Evolutionary conservation across 2,329 filamentous ascomycete species (phyloP).

Genomic region (Mycosphaerella arachidis): DNA sequence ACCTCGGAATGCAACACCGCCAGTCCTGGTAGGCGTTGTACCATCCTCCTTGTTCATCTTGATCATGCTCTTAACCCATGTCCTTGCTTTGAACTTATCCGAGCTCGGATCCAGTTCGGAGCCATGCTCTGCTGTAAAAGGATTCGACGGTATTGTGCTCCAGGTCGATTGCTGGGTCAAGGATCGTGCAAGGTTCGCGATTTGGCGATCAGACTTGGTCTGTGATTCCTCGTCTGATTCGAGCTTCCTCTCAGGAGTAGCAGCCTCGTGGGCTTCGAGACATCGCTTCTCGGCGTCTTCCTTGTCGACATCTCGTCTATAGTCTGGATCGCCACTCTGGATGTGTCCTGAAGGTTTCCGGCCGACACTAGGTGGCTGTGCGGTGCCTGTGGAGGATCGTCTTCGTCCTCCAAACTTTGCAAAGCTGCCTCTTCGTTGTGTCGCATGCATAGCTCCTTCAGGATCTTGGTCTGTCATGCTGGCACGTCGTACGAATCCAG

Average conservation of each 20-base stretch:
- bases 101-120: conserved; percentile 45
- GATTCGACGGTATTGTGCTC: conserved; percentile 36
- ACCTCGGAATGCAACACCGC: conserved; percentile 44
- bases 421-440: conserved; percentile 12
- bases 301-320: conserved; percentile 10
- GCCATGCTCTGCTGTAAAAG: conserved; percentile 38
- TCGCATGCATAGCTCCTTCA: conserved; percentile 14
- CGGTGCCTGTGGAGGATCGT: conserved; percentile 9
- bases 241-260: conserved; percentile 16
- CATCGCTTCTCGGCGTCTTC: conserved; percentile 22
- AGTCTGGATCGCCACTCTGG: conserved; percentile 5
- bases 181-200: conserved; percentile 40
- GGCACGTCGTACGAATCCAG: conserved; percentile 23
- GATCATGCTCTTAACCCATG: conserved; percentile 49
- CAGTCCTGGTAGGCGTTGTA: conserved; percentile 40
- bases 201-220: conserved; percentile 36
- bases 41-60: conserved; percentile 43
- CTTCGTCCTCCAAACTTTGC: conserved; percentile 5
- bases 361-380: conserved; percentile 3
- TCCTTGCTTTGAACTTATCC: conserved; percentile 44
- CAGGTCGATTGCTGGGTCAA: conserved; percentile 39
- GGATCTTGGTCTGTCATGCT: conserved; percentile 21
- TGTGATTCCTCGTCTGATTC: conserved; percentile 20
- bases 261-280: conserved; percentile 21
- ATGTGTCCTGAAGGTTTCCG: neutral